Evolutionary conservation across 179 eudicot genomes (phyloP).

Genomic region (Corrigiola litoralis): DNA sequence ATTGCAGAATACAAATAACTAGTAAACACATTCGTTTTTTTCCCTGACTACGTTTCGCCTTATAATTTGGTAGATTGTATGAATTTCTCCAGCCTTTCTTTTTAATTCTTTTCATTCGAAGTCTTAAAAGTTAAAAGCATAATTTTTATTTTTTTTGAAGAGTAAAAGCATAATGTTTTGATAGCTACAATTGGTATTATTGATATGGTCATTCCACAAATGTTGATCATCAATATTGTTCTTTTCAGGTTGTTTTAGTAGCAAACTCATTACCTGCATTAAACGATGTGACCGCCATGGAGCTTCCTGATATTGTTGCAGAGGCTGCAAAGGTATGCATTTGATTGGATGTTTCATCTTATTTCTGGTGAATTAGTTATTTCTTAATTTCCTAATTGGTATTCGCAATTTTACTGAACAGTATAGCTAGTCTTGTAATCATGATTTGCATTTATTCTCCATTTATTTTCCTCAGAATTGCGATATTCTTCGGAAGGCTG

Average conservation of each 20-base stretch:
- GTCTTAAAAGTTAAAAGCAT: no score
- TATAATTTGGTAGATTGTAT: no score
- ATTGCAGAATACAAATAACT: no score
- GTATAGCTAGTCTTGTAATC: neutral
- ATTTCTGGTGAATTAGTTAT: neutral
- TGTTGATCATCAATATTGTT: neutral
- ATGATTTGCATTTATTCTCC: neutral
- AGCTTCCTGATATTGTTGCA: conserved; percentile 94
- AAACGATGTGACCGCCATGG: conserved; percentile 94
- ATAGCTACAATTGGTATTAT: no score
- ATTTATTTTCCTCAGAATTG: conserved; percentile 54
- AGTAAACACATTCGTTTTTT: no score
- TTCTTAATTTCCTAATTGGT: no score
- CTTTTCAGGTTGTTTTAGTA: conserved; percentile 84
- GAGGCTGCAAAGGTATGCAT: conserved; percentile 89
- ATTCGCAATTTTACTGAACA: no score
- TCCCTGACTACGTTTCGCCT: no score
- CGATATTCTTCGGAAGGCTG: conserved; percentile 91
- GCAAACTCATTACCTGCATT: conserved; percentile 95
- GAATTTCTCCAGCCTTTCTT: no score
- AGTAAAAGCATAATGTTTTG: neutral
- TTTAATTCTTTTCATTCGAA: no score
- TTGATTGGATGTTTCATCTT: neutral
- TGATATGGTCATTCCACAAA: neutral
- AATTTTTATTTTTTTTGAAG: no score